Base-by-base conservation (phyloP, 805 yeast species). In the Candida chilensis region DNA sequence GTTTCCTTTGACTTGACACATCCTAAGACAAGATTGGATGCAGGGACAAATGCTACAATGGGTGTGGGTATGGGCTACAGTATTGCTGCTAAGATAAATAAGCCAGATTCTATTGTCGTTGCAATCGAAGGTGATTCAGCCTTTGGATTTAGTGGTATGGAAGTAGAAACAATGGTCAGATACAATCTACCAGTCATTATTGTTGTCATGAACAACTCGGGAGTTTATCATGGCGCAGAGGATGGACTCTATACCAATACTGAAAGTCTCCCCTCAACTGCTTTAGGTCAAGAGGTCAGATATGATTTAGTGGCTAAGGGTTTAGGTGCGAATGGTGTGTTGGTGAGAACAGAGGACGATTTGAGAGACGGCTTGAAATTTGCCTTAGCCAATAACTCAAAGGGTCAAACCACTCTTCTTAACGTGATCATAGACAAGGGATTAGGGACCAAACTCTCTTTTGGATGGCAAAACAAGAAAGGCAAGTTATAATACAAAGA, bases 41-140 rank as follows among this genome's bases (percentile, higher is more conserved):
- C 84, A 2, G 87, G 86, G 4, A 78, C 86, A 0, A 76, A 74
- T 50, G 85, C 84, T 1, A 79, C 86, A 0, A 80, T 79, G 87
- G 88, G 88, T 3, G 59, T 78, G 19, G 88, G 86, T 0, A 33
- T 78, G 12, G 84, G 85, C 0, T 79, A 79, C 42, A 78, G 81
- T 2, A 69, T 79, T 37, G 75, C 83, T 1, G 69, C 83, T 3
- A 74, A 71, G 38, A 19, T 42, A 27, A 60, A 71, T 0, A 34
- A 53, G 9, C 74, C 73, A 1, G 42, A 52, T 1, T 53, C 60
- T 26, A 48, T 55, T 5, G 74, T 77, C 0, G 50, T 80, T 3
- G 71, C 78, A 5, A 71, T 79, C 18, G 80, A 76, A 46, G 88
- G 87, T 5, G 87, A 80, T 46, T 78, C 87, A 1, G 87, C 87